Percentiles rank a stretch among this genome's conserved stretches.
phyloP scores from a whole-genome alignment of 345 rosid species.

The Citrus australasica region DNA sequence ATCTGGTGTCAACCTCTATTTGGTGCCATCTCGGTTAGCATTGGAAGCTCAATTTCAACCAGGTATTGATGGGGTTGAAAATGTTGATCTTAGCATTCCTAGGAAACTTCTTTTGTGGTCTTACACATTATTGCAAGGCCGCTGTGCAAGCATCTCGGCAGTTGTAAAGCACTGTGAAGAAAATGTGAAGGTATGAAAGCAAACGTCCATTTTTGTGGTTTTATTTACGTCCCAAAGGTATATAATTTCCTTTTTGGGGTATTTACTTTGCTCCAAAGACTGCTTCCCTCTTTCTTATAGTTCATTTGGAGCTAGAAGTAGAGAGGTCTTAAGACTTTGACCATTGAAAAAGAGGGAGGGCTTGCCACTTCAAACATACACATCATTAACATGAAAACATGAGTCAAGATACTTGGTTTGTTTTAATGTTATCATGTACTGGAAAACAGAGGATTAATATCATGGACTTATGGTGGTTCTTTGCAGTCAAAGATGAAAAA shows the following conservation, averaged over 20 bases:
- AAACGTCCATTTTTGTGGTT: background rate
- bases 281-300: background rate
- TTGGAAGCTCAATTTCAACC: constrained; percentile 41
- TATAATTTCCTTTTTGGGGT: background rate
- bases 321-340: background rate
- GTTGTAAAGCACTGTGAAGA: constrained; percentile 92
- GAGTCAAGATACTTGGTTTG: background rate
- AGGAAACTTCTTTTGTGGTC: constrained; percentile 98
- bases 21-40: constrained; percentile 49
- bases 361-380: background rate
- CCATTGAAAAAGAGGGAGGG: constrained; percentile 4
- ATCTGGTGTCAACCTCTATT: constrained; percentile 59
- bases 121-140: constrained; percentile 68
- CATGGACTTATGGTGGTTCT: constrained; percentile 3
- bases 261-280: background rate
- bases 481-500: constrained; percentile 75
- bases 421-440: background rate
- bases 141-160: constrained; percentile 61
- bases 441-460: background rate
- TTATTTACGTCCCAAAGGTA: background rate
- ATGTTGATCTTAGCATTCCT: constrained; percentile 79
- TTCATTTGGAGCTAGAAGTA: background rate
- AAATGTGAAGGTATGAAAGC: constrained; percentile 62
- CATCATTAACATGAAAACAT: background rate
- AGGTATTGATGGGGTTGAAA: constrained; percentile 65